Conservation (phyloP, 441 rosid species). For the Croton setiger region DNA sequence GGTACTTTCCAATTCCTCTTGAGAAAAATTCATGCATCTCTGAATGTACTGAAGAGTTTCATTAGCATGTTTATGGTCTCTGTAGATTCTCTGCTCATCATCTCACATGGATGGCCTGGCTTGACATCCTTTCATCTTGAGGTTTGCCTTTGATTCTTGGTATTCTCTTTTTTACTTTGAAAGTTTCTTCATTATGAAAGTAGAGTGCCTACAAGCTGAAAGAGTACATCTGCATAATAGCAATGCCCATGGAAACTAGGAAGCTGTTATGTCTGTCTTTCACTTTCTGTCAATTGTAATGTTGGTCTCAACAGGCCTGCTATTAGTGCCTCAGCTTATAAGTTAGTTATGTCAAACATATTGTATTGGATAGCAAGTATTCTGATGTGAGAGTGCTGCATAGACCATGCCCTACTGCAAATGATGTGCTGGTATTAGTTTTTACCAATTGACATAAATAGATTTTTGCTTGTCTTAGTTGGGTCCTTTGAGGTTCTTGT, state of each 20-base stretch:
- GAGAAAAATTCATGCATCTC: neutral
- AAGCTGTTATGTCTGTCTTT: neutral
- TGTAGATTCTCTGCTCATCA: constrained; percentile 56
- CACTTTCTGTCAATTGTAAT: neutral
- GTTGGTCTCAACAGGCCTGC: neutral
- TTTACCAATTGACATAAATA: neutral
- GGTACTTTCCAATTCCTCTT: neutral
- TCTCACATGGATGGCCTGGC: constrained; percentile 81
- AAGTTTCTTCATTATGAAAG: neutral
- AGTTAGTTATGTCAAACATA: neutral
- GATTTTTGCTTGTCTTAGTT: neutral
- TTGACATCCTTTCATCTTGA: constrained; percentile 60
- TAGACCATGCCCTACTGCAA: neutral
- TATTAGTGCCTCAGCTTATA: neutral
- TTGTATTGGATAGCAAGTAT: neutral
- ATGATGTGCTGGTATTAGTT: neutral
- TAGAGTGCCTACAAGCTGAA: neutral
- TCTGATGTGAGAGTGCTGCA: neutral
- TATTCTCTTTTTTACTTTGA: neutral
- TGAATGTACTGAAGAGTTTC: neutral
- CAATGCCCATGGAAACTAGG: neutral
- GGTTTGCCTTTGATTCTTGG: constrained; percentile 36
- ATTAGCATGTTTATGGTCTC: constrained; percentile 16
- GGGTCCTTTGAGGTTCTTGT: neutral
- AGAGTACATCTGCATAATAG: neutral